phyloP scores from a whole-genome alignment of 176 grass and related monocot species.

The Stipa capillata region DNA sequence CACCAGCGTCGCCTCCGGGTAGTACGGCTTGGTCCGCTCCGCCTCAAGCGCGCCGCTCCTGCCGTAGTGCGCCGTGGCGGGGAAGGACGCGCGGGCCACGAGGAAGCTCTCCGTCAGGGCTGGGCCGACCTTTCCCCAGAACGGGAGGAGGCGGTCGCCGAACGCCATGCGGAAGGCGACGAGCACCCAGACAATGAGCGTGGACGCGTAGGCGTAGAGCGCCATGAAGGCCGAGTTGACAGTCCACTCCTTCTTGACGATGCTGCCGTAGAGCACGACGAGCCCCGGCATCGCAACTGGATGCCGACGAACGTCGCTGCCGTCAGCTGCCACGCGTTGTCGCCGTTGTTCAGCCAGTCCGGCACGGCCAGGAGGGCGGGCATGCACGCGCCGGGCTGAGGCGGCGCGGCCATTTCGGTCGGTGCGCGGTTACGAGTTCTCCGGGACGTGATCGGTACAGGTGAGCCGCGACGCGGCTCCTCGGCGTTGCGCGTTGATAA shows the following conservation, averaged over 20 bases:
- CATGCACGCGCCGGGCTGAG: slow-evolving; percentile 32
- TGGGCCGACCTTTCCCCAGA: slow-evolving; percentile 60
- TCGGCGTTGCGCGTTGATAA: not conserved
- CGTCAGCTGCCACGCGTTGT: slow-evolving; percentile 75
- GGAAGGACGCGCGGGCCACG: slow-evolving; percentile 27
- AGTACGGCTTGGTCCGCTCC: slow-evolving; percentile 43
- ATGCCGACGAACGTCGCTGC: slow-evolving; percentile 59
- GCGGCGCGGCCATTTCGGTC: slow-evolving; percentile 10
- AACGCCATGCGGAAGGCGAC: slow-evolving; percentile 72
- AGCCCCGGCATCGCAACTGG: slow-evolving; percentile 74
- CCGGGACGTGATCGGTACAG: not conserved
- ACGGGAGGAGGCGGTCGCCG: slow-evolving; percentile 58
- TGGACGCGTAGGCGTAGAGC: slow-evolving; percentile 67
- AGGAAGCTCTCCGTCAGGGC: slow-evolving; percentile 49
- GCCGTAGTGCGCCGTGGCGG: slow-evolving; percentile 44
- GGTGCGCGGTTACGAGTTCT: not conserved
- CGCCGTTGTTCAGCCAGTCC: slow-evolving; percentile 78
- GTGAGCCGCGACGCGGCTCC: slow-evolving; percentile 4
- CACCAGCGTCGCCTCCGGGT: slow-evolving; percentile 66
- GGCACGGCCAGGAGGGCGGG: slow-evolving; percentile 19
- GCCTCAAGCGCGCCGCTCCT: slow-evolving; percentile 27
- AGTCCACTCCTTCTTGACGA: slow-evolving; percentile 84
- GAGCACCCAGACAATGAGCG: slow-evolving; percentile 73
- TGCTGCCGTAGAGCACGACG: slow-evolving; percentile 62
- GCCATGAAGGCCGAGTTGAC: slow-evolving; percentile 88